phyloP scores from a whole-genome alignment of 495 filamentous ascomycete genomes.

The Astrothelium macrocarpum region DNA sequence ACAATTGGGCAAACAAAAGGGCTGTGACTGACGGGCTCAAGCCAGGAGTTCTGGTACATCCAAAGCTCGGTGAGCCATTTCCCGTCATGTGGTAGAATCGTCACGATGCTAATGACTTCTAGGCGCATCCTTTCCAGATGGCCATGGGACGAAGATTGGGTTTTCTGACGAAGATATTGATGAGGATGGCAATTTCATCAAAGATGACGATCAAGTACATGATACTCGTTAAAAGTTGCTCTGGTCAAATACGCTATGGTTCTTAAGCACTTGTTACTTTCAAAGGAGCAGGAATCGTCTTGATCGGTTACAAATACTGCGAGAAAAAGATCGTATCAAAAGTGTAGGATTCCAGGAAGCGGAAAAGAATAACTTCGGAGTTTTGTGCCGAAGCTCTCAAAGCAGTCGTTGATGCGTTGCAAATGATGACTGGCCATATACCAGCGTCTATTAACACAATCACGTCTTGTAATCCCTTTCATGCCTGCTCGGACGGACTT shows the following conservation, averaged over 20 bases:
- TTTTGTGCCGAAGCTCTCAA: constrained; percentile 1
- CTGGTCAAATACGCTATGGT: not conserved
- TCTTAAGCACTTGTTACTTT: constrained; percentile 2
- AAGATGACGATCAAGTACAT: constrained; percentile 4
- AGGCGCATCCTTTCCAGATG: constrained; percentile 6
- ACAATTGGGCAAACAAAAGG: not conserved
- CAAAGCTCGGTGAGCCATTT: constrained; percentile 5
- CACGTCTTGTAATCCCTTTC: not conserved
- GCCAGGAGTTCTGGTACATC: constrained; percentile 6
- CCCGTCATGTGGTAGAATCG: not conserved
- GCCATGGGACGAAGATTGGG: constrained; percentile 2
- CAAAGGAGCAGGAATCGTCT: not conserved
- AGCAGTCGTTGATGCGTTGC: not conserved
- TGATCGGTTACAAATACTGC: not conserved
- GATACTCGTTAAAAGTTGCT: not conserved
- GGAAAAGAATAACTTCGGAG: not conserved
- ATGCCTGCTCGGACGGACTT: not conserved
- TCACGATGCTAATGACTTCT: constrained; percentile 1
- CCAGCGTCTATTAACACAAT: not conserved
- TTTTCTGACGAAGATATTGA: constrained; percentile 6
- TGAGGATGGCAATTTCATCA: constrained; percentile 6
- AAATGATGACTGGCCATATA: not conserved
- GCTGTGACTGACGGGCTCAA: not conserved
- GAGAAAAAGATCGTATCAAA: not conserved
- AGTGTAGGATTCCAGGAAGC: not conserved